Conservation (phyloP, 805 yeast species). For the Saccharomycopsis sp. region DNA sequence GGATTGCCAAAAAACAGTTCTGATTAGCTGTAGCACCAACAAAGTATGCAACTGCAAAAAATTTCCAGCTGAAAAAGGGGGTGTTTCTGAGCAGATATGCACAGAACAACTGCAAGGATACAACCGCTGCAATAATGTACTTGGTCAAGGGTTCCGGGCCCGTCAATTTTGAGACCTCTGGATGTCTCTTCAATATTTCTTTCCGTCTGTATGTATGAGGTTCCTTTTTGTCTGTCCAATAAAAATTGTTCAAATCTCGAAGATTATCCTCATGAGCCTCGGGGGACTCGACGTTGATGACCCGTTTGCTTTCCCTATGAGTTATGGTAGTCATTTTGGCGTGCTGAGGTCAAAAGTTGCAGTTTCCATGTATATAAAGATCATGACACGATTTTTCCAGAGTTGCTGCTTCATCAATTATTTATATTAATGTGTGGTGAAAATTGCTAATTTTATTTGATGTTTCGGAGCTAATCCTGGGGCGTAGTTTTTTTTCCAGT, state of each 20-base stretch:
- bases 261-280: constrained; percentile 11
- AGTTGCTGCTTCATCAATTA: not conserved
- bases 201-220: constrained; percentile 76
- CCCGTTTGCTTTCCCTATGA: constrained; percentile 19
- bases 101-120: constrained; percentile 53
- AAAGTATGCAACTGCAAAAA: constrained; percentile 59
- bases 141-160: constrained; percentile 87
- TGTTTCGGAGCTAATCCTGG: not conserved
- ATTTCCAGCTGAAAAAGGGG: constrained; percentile 44
- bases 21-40: constrained; percentile 86
- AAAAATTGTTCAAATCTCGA: constrained; percentile 49
- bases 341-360: too few species aligned
- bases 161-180: constrained; percentile 70
- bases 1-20: constrained; percentile 79
- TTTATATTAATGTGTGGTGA: too few species aligned
- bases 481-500: not conserved
- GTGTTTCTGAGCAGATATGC: constrained; percentile 60
- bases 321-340: constrained; percentile 10
- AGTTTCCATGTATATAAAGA: not conserved
- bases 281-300: constrained; percentile 16
- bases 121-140: constrained; percentile 63
- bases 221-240: constrained; percentile 78
- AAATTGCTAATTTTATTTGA: not conserved
- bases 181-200: constrained; percentile 65
- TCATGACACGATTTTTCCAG: not conserved